phyloP scores from a whole-genome alignment of 2,329 filamentous ascomycete genomes.

The Cladorrhinum sp. region DNA sequence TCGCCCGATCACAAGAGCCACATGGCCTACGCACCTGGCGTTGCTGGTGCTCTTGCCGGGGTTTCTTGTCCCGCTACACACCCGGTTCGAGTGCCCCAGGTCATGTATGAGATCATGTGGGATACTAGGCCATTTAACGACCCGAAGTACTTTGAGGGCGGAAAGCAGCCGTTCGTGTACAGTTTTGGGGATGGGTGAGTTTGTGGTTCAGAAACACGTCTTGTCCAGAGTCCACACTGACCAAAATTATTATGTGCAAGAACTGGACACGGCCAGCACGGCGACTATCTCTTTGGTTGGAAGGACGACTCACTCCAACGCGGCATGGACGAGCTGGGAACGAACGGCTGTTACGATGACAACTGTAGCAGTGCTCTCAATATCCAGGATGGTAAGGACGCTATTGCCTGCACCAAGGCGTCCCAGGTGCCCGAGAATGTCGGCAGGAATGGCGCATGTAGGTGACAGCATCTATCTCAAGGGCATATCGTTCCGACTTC shows the following conservation, averaged over 20 bases:
- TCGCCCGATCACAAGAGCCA: slow-evolving; percentile 41
- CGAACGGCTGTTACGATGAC: too few species aligned
- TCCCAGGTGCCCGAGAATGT: too few species aligned
- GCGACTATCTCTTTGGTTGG: slow-evolving; percentile 29
- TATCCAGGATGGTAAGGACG: too few species aligned
- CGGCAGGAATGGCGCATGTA: too few species aligned
- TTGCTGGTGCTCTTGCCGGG: slow-evolving; percentile 30
- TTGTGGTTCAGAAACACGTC: too few species aligned
- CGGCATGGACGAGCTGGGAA: too few species aligned
- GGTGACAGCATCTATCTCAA: too few species aligned
- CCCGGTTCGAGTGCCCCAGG: slow-evolving; percentile 43
- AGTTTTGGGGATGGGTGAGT: slow-evolving; percentile 28
- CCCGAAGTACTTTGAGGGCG: slow-evolving; percentile 26
- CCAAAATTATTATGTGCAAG: too few species aligned
- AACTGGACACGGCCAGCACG: slow-evolving; percentile 25
- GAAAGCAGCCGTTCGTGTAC: slow-evolving; percentile 30
- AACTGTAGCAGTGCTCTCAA: too few species aligned
- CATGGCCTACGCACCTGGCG: slow-evolving; percentile 47
- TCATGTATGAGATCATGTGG: slow-evolving; percentile 48
- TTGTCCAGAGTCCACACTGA: neutral
- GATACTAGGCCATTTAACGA: slow-evolving; percentile 38
- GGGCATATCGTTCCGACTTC: too few species aligned
- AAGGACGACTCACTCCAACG: slow-evolving; percentile 28
- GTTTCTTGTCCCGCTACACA: slow-evolving; percentile 40
- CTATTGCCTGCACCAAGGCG: too few species aligned